phyloP scores from a whole-genome alignment of 2,329 filamentous ascomycete genomes.

The Stachybotrys chlorohalonatus region DNA sequence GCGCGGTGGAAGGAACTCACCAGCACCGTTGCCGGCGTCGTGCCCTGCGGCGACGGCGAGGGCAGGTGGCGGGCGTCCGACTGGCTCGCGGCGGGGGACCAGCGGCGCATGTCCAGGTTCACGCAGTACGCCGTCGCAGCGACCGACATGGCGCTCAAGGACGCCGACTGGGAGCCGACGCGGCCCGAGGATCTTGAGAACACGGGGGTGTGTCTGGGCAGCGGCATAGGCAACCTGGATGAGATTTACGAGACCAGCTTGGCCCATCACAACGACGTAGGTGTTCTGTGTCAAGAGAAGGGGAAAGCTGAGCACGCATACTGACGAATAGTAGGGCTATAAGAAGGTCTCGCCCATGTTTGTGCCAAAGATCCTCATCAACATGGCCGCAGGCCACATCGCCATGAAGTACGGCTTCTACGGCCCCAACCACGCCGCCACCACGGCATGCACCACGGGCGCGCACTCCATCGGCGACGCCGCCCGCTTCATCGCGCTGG shows the following conservation, averaged over 20 bases:
- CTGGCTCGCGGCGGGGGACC: slow-evolving; percentile 44
- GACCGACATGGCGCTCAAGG: slow-evolving; percentile 72
- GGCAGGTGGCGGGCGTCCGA: slow-evolving; percentile 43
- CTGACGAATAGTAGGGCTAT: slow-evolving; percentile 55
- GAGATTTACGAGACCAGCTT: slow-evolving; percentile 81
- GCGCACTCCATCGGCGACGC: slow-evolving; percentile 93
- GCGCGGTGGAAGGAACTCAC: slow-evolving; percentile 62
- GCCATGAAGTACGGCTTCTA: slow-evolving; percentile 86
- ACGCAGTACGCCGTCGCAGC: slow-evolving; percentile 87
- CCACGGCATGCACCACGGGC: slow-evolving; percentile 93
- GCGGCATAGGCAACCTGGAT: slow-evolving; percentile 89
- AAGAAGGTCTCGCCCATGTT: slow-evolving; percentile 89
- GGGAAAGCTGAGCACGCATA: slow-evolving; percentile 5
- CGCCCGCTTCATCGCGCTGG: slow-evolving; percentile 80
- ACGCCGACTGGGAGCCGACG: slow-evolving; percentile 67
- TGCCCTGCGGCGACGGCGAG: slow-evolving; percentile 45
- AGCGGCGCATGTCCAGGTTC: slow-evolving; percentile 81
- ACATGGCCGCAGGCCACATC: slow-evolving; percentile 88
- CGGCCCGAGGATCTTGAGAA: slow-evolving; percentile 55
- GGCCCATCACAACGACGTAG: slow-evolving; percentile 63
- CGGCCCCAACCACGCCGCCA: slow-evolving; percentile 86
- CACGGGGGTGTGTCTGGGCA: slow-evolving; percentile 88
- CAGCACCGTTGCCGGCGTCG: slow-evolving; percentile 75
- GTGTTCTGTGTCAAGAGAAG: slow-evolving; percentile 13
- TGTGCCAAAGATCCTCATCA: slow-evolving; percentile 86